phyloP scores from a whole-genome alignment of 2,329 filamentous ascomycete species.

The Alternaria ventricosa region DNA sequence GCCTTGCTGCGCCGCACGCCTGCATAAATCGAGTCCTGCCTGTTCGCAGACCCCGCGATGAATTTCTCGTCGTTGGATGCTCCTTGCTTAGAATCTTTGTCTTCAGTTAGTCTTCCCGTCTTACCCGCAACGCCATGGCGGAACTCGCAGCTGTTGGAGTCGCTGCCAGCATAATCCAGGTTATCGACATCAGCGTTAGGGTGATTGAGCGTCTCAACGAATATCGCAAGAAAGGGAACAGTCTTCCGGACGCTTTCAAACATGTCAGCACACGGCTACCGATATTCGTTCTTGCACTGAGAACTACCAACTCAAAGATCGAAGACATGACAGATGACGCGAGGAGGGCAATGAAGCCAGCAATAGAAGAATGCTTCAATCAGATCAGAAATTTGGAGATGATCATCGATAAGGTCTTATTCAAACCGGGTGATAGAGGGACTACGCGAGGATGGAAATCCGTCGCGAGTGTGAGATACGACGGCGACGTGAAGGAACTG shows the following conservation, averaged over 20 bases:
- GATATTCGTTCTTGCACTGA: neutral
- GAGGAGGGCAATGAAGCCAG: conserved; percentile 11
- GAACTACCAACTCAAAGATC: neutral
- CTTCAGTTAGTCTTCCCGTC: neutral
- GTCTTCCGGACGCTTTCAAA: conserved; percentile 12
- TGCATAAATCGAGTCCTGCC: neutral
- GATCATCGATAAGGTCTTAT: conserved; percentile 15
- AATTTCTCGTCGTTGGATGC: neutral
- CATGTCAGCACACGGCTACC: conserved; percentile 3
- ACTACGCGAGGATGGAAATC: conserved; percentile 14
- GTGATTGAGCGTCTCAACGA: conserved; percentile 19
- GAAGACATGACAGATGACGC: conserved; percentile 7
- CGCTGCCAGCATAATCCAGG: conserved; percentile 23
- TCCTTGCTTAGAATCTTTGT: neutral
- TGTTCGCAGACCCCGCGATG: neutral
- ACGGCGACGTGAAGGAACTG: conserved; percentile 10
- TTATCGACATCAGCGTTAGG: conserved; percentile 15
- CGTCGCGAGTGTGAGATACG: conserved; percentile 14
- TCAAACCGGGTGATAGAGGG: conserved; percentile 6
- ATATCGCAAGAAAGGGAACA: conserved; percentile 7
- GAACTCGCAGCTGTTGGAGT: conserved; percentile 18
- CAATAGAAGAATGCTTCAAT: conserved; percentile 13
- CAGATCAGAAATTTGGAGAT: conserved; percentile 18
- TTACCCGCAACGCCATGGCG: conserved; percentile 19
- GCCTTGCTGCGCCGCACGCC: conserved; percentile 13